Evolutionary conservation across 2,329 filamentous ascomycete genomes (phyloP).

Genomic region (Fusarium falciforme): DNA sequence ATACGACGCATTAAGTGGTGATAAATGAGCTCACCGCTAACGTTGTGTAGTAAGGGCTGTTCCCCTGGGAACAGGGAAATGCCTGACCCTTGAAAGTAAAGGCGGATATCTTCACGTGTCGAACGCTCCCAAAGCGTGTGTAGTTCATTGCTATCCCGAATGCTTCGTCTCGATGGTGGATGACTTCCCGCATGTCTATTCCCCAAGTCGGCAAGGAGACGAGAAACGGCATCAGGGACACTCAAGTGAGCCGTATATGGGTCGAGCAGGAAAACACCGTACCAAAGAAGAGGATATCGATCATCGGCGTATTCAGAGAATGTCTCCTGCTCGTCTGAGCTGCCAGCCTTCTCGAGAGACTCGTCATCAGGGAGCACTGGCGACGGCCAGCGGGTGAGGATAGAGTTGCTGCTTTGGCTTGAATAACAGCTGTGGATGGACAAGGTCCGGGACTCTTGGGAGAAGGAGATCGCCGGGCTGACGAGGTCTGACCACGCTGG

Average conservation of each 20-base stretch:
- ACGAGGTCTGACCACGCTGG: background rate
- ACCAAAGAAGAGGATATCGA: background rate
- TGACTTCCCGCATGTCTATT: background rate
- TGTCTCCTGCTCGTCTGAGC: background rate
- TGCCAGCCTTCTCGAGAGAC: background rate
- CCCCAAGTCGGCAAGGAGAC: background rate
- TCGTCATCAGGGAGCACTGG: background rate
- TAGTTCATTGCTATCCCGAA: background rate
- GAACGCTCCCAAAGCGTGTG: background rate
- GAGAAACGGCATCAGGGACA: background rate
- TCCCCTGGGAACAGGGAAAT: background rate
- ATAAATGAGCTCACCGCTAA: background rate
- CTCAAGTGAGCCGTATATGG: background rate
- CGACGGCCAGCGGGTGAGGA: background rate
- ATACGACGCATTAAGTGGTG: background rate
- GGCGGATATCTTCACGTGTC: background rate
- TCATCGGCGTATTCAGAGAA: background rate
- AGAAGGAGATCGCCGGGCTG: background rate
- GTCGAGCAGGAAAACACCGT: background rate
- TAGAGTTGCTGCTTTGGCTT: background rate
- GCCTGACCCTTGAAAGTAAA: background rate
- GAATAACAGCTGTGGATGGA: background rate
- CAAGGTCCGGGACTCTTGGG: background rate
- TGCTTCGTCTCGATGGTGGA: background rate
- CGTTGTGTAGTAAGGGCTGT: background rate